These are phyloP conservation scores for Cladosporium sp. DNA, from an alignment of 2,329 filamentous ascomycete species.

Conservation along the genomic window DNA sequence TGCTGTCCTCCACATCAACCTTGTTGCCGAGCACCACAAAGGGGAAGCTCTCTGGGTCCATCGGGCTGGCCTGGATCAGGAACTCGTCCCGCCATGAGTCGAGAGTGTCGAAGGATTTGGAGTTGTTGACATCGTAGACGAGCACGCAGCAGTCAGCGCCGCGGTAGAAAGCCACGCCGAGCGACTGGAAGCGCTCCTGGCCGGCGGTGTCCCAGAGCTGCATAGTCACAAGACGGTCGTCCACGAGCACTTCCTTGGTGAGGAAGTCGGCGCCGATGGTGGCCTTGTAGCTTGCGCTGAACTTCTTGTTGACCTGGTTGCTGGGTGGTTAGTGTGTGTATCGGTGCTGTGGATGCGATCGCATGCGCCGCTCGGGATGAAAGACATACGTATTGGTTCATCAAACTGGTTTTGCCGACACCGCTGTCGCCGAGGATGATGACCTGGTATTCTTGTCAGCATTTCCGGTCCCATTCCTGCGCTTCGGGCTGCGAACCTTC, in stretches of 20 bases:
- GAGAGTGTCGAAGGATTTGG: constrained; percentile 97
- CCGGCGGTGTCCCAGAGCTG: constrained; percentile 99
- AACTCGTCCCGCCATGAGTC: constrained; percentile 99
- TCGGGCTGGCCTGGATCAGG: constrained; percentile 91
- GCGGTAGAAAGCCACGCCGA: constrained; percentile 96
- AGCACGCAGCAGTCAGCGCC: constrained; percentile 97
- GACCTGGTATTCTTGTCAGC: constrained; percentile 60
- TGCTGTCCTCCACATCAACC: constrained; percentile 97
- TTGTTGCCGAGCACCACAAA: constrained; percentile 99
- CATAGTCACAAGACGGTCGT: constrained; percentile 97
- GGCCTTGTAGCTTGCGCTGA: constrained; percentile 99
- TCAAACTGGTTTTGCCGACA: constrained; percentile 98
- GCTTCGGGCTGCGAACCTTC: constrained; percentile 31
- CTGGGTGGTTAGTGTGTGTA: neutral
- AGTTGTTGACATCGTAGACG: constrained; percentile 98
- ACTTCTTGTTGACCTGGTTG: constrained; percentile 96
- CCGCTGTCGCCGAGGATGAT: constrained; percentile 99
- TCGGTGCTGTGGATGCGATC: neutral
- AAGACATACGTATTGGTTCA: constrained; percentile 98
- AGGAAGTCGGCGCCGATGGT: constrained; percentile 98
- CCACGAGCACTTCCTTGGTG: constrained; percentile 95
- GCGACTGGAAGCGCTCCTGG: constrained; percentile 94
- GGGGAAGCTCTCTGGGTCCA: constrained; percentile 95
- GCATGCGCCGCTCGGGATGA: constrained; percentile 7
- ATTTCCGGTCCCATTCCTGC: neutral